phyloP scores from a whole-genome alignment of 1,139 yeast species.

The Arxiozyma slooffiae region DNA sequence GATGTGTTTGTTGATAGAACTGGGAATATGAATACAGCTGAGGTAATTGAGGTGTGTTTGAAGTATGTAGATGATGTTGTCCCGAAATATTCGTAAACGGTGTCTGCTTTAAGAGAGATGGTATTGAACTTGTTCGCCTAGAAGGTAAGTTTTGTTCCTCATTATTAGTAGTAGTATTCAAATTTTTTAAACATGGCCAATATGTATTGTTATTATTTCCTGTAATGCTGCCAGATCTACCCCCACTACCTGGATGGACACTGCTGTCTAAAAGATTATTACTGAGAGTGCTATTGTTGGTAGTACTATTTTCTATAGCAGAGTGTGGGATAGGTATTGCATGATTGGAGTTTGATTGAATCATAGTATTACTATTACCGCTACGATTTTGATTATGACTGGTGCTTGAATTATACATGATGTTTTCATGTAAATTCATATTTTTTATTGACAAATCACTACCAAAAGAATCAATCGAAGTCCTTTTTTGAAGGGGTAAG shows the following conservation, averaged over 20 bases:
- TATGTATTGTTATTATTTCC: conserved; percentile 9
- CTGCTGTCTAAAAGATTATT: neutral
- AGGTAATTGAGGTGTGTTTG: conserved; percentile 9
- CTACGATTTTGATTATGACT: conserved; percentile 5
- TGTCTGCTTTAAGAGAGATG: conserved; percentile 18
- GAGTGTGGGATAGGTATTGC: conserved; percentile 3
- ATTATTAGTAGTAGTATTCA: conserved; percentile 9
- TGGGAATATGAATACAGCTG: conserved; percentile 21
- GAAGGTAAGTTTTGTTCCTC: conserved; percentile 16
- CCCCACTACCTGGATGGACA: conserved; percentile 8
- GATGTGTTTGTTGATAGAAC: conserved; percentile 16
- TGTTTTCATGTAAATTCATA: conserved; percentile 15
- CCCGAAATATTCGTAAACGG: conserved; percentile 12
- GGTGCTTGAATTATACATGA: conserved; percentile 14
- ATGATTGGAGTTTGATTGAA: neutral
- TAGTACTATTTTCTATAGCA: conserved; percentile 7
- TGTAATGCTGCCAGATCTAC: conserved; percentile 6
- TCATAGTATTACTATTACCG: conserved; percentile 4
- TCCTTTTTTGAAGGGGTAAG: conserved; percentile 25
- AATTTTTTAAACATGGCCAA: conserved; percentile 18
- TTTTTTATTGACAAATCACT: conserved; percentile 24
- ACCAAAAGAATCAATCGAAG: conserved; percentile 25
- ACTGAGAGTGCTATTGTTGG: conserved; percentile 13
- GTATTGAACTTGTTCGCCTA: conserved; percentile 19
- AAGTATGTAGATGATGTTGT: conserved; percentile 19